Evolutionary conservation across 1,139 yeast species (phyloP).

Genomic region (Geotrichum bryndzae): DNA sequence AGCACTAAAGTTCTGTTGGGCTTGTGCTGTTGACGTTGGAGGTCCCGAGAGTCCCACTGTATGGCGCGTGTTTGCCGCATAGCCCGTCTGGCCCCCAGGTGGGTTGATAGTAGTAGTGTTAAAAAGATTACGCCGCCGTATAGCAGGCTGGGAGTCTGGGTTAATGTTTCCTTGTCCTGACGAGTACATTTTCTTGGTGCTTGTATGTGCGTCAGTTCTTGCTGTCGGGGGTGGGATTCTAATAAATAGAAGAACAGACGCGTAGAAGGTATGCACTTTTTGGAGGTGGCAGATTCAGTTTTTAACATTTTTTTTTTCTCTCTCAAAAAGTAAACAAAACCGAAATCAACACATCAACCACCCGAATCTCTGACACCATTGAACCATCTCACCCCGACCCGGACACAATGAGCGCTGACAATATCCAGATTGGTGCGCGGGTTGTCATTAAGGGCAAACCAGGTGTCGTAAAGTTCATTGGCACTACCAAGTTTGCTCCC

Average conservation of each 20-base stretch:
- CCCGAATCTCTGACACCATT: not conserved
- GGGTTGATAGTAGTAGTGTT: conserved; percentile 1
- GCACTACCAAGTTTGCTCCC: conserved; percentile 46
- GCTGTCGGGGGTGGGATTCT: not conserved
- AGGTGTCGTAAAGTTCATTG: conserved; percentile 37
- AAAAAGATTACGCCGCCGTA: conserved; percentile 6
- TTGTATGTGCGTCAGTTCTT: not conserved
- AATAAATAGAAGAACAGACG: not conserved
- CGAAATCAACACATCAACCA: not conserved
- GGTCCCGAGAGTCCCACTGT: conserved; percentile 1
- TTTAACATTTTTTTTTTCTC: not conserved
- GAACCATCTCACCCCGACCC: not conserved
- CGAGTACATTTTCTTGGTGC: conserved; percentile 6
- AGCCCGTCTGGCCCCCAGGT: not conserved
- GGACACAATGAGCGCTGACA: not conserved
- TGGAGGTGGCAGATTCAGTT: not conserved
- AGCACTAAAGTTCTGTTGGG: not conserved
- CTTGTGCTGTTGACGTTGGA: not conserved
- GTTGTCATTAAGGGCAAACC: conserved; percentile 24
- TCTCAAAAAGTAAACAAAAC: not conserved
- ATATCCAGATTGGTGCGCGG: conserved; percentile 21
- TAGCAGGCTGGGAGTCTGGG: conserved; percentile 14
- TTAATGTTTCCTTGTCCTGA: not conserved
- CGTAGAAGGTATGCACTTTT: not conserved
- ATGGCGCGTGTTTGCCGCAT: not conserved